These are phyloP conservation scores for Saccharomyces pastorianus DNA, from an alignment of 1,139 yeast species.

Conservation along the genomic window DNA sequence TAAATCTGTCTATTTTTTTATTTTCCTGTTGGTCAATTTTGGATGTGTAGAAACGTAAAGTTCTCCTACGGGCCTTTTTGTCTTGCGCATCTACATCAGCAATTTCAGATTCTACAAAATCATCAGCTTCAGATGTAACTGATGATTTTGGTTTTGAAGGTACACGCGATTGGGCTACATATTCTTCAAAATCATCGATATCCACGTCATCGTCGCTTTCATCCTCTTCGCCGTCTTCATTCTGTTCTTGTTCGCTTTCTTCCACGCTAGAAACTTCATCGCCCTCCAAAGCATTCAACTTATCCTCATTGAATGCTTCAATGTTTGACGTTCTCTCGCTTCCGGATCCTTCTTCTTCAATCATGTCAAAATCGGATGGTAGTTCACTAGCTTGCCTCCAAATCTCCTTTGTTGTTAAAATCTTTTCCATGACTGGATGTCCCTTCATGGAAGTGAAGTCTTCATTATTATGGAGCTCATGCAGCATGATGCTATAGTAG, in stretches of 20 bases:
- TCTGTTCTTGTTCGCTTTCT: constrained; percentile 13
- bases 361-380: constrained; percentile 30
- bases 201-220: constrained; percentile 29
- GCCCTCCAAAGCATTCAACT: constrained; percentile 16
- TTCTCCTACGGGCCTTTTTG: constrained; percentile 69
- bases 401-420: constrained; percentile 71
- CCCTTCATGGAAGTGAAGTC: constrained; percentile 63
- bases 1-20: constrained; percentile 47
- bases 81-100: constrained; percentile 84
- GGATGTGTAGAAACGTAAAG: constrained; percentile 91
- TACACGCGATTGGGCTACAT: constrained; percentile 42
- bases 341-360: constrained; percentile 28
- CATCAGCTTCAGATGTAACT: constrained; percentile 28
- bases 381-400: constrained; percentile 73
- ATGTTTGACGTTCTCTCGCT: constrained; percentile 23
- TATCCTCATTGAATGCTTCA: constrained; percentile 26
- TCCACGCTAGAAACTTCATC: constrained; percentile 20
- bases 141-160: constrained; percentile 21
- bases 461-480: constrained; percentile 46
- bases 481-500: constrained; percentile 62
- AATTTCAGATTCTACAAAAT: constrained; percentile 55
- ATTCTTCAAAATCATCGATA: constrained; percentile 43
- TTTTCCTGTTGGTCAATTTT: constrained; percentile 81
- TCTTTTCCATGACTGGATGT: constrained; percentile 80
- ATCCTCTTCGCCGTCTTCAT: constrained; percentile 14